Base-by-base conservation (phyloP, 2,329 filamentous ascomycete genomes). In the Colletotrichum incanum region DNA sequence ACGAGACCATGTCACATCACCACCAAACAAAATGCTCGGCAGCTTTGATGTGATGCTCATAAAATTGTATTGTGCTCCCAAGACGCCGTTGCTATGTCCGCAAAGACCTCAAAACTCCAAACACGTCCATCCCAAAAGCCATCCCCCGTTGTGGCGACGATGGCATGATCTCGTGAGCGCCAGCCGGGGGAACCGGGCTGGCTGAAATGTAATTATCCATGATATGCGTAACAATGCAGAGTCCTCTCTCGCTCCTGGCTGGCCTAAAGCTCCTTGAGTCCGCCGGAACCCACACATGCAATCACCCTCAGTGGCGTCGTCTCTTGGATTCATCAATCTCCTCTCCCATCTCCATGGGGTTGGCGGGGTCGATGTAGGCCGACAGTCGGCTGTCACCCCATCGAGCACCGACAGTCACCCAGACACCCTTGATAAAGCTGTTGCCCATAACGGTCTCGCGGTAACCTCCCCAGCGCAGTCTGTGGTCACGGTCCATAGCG, bases 351-450 rank as follows among this genome's bases (percentile, higher is more conserved):
- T 88, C 87, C 71, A 82, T 83, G 2, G 89, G 89, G 71, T 82
- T 85, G 54, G 85, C 82, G 16, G 88, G 87, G 72, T 91, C 89
- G 26, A 91, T 87, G 62, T 86, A 83, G 20, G 88, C 87, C 43
- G 87, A 87, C 63, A 87, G 81, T 37, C 89, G 83, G 76, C 84
- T 82, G 76, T 93, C 91, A 18, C 89, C 90, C 81, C 86, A 86
- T 67, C 89, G 84, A 3, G 90, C 89, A n/a, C 91, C 91, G 61
- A 93, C 89, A 4, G 90, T 92, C 18, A 91, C 90, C 91, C 91
- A 93, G 55, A 92, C 89, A 75, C 92, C 89, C 82, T 92, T 92
- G 75, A 87, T 85, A 6, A 88, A 86, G 14, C 84, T 81, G 47
- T 84, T 85, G 50, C 84, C 84, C 74, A 85, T 83, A 67, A 87